These are phyloP conservation scores for Zymoseptoria pseudotritici DNA, from an alignment of 2,329 filamentous ascomycete genomes.

Conservation along the genomic window DNA sequence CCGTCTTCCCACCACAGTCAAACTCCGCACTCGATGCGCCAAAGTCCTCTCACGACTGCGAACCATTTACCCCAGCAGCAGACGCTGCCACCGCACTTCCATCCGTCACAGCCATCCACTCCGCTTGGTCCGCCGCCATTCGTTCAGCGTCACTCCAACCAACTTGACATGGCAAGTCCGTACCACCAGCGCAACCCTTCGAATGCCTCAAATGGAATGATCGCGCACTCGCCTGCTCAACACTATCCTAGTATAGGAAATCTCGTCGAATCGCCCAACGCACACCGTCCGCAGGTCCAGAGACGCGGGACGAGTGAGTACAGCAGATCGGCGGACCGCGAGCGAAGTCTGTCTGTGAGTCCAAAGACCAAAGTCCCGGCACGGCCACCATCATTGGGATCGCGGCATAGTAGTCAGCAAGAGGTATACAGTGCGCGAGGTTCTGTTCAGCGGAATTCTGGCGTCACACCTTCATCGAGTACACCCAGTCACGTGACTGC, in stretches of 20 bases:
- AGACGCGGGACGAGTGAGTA: slow-evolving; percentile 26
- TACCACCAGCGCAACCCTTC: slow-evolving; percentile 28
- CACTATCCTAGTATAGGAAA: slow-evolving; percentile 30
- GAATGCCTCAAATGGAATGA: slow-evolving; percentile 24
- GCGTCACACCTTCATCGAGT: slow-evolving; percentile 14
- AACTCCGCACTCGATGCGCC: slow-evolving; percentile 26
- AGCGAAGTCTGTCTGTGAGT: slow-evolving; percentile 66
- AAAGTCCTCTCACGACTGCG: slow-evolving; percentile 22
- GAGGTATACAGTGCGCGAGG: slow-evolving; percentile 22
- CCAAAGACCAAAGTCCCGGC: slow-evolving; percentile 55
- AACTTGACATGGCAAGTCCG: slow-evolving; percentile 25
- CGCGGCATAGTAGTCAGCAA: slow-evolving; percentile 28
- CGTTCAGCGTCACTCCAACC: slow-evolving; percentile 22
- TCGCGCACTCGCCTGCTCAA: slow-evolving; percentile 24
- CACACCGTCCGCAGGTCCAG: slow-evolving; percentile 19
- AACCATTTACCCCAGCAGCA: slow-evolving; percentile 22
- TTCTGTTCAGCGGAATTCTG: slow-evolving; percentile 17
- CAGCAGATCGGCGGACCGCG: slow-evolving; percentile 55
- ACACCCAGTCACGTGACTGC: slow-evolving; percentile 20
- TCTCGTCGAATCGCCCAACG: slow-evolving; percentile 33
- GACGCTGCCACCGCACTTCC: slow-evolving; percentile 5
- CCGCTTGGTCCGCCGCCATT: slow-evolving; percentile 40
- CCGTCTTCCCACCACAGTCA: slow-evolving; percentile 28
- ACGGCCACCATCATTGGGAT: slow-evolving; percentile 23
- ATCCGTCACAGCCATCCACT: slow-evolving; percentile 40